phyloP scores from a whole-genome alignment of 2,329 filamentous ascomycete species.

The Grosmannia penicillata region DNA sequence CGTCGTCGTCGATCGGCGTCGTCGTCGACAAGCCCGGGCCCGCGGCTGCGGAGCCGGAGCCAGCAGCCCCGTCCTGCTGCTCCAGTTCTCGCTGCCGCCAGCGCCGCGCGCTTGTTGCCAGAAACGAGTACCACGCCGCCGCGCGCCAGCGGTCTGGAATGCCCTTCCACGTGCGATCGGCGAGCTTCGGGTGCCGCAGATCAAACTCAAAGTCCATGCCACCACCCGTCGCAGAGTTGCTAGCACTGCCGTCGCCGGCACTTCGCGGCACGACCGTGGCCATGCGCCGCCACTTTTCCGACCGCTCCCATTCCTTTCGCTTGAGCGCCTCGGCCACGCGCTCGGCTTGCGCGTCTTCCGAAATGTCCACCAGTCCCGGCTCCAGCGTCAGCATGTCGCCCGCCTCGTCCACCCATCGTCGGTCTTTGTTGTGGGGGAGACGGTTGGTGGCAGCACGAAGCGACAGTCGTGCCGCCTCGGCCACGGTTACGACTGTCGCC shows the following conservation, averaged over 20 bases:
- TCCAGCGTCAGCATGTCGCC: slow-evolving; percentile 51
- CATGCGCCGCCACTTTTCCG: slow-evolving; percentile 56
- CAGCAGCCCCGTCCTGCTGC: too few species aligned
- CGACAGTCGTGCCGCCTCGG: slow-evolving; percentile 34
- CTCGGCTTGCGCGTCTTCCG: slow-evolving; percentile 38
- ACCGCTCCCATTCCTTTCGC: slow-evolving; percentile 45
- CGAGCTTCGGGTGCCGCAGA: slow-evolving; percentile 63
- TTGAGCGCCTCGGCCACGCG: slow-evolving; percentile 40
- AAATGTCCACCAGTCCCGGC: slow-evolving; percentile 37
- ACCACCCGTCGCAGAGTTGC: background rate
- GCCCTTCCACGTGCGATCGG: slow-evolving; percentile 92
- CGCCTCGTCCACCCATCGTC: slow-evolving; percentile 47
- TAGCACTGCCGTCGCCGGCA: slow-evolving; percentile 30
- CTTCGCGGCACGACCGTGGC: slow-evolving; percentile 39
- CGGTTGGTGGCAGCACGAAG: slow-evolving; percentile 43
- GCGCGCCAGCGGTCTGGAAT: slow-evolving; percentile 93
- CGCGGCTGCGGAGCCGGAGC: too few species aligned
- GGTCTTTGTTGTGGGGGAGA: slow-evolving; percentile 45
- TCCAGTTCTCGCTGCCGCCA: background rate
- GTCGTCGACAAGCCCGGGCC: too few species aligned
- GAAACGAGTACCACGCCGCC: slow-evolving; percentile 88
- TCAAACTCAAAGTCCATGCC: slow-evolving; percentile 67
- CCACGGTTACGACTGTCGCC: slow-evolving; percentile 2
- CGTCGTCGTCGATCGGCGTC: background rate
- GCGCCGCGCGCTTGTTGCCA: slow-evolving; percentile 59